Base-by-base conservation (phyloP, 75 land plant genomes). In the Selaginella moellendorffii region DNA sequence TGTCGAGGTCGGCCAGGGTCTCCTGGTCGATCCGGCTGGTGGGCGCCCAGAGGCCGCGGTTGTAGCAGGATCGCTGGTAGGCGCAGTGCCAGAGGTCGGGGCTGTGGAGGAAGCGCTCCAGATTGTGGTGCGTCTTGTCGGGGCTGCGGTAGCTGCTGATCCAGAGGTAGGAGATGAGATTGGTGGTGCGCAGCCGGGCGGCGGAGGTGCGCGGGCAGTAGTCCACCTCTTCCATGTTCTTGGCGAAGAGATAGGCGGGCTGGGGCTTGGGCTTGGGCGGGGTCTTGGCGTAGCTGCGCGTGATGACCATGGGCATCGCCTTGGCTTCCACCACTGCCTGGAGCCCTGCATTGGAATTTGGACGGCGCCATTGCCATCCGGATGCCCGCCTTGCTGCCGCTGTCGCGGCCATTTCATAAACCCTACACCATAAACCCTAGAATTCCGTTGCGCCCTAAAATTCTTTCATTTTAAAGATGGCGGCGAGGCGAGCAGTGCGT, bases 1-100 rank as follows among this genome's bases (percentile, higher is more conserved):
- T 65, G 27, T 84, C 60, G 36, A 87, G 69, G 36, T 76, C 75
- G 10, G 77, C 74, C 24, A 87, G 42, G 1, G 82, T 74, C 0
- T 72, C 20, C 51, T 63, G 53, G 2, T 60, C 60, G 1, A 85
- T 63, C 18, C 80, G 30, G 29, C 72, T 77, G 10, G 72, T 63
- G 27, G 82, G 75, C 24, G 83, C 18, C 29, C 81, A 80, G 0
- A 84, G 36, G 12, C 91, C 91, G 25, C 59, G 74, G 2, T 81
- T 83, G 56, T 87, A 76, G 63, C 70, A 72, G 2, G 76, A 83
- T 69, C 84, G 84, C 76, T 88, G 93, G 63, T 85, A 88, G 14
- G 93, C 85, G 28, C 79, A 31, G 1, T 82, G 52, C 93, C 93
- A 88, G 24, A 88, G 66, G 68, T 88, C 93, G 28, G 74, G 65